Evolutionary conservation across 192 early-diverging fungal genomes (phyloP), one percentile per base, ranked within the genome.

Genomic region (Mortierella claussenii): DNA sequence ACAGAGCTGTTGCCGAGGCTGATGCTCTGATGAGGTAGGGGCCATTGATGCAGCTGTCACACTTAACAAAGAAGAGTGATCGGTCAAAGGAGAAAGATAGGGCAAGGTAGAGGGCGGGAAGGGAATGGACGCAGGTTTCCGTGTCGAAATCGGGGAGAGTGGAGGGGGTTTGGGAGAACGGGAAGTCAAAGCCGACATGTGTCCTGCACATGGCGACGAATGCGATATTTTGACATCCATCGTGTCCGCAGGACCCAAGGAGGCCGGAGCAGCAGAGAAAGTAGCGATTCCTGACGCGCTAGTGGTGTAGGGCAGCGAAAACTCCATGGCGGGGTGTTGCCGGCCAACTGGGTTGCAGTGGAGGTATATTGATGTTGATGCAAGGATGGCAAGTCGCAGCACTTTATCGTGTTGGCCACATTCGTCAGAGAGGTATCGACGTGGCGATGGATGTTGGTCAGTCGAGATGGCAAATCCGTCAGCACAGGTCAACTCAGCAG

Each of bases 131-230:
- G 52, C 44, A 27, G 63, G 53, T 48, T 55, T 65, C 53, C 63
- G 53, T 30, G 36, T 65, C 20, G 62, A 55, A 3, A 44, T 60
- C 1, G 63, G 53, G 0, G 63, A 54, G 1, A 65, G 33, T 13
- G 63, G 62, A 12, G 62, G 53, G 8, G 53, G 42, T 49, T 33
- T 54, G 28, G 53, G 42, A 8, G 31, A 32, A 28, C 63, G 40
- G 15, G 53, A 56, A 6, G 46, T 32, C 28, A 46, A 33, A 30
- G 46, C 18, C 34, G 46, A 24, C 4, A 32, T 31, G 0, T 36
- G 24, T 3, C 49, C 9, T 9, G 45, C n/a, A n/a, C n/a, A n/a
- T n/a, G n/a, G n/a, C n/a, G n/a, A n/a, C n/a, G n/a, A n/a, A n/a
- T 40, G 37, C 13, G 37, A 13, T 10, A 40, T 40, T 13, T 40